These are phyloP conservation scores for Silene latifolia DNA, from an alignment of 148 eudicot species.

Conservation along the genomic window DNA sequence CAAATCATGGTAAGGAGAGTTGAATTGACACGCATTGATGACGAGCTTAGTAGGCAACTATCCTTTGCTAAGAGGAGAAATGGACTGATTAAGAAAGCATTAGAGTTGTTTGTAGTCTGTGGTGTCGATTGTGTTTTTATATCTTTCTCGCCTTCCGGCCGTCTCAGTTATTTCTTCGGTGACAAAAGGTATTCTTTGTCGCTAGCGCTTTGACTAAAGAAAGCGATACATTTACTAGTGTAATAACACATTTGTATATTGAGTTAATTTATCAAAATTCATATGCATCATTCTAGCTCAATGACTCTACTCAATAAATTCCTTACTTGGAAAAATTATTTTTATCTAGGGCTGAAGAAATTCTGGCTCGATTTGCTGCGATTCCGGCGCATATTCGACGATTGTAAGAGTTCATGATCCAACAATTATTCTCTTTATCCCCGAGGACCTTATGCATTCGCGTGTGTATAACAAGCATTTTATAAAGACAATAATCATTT, in stretches of 20 bases:
- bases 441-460: too few relatives aligned
- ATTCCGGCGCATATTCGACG: slow-evolving; percentile 15
- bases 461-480: too few relatives aligned
- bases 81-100: slow-evolving; percentile 35
- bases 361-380: slow-evolving; percentile 20
- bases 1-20: slow-evolving; percentile 14
- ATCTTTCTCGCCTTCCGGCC: slow-evolving; percentile 34
- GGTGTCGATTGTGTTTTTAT: slow-evolving; percentile 26
- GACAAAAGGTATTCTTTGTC: slow-evolving; percentile 24
- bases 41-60: slow-evolving; percentile 34
- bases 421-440: neutral
- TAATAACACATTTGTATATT: neutral
- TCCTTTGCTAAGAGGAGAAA: slow-evolving; percentile 39
- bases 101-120: slow-evolving; percentile 29
- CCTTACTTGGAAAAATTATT: too few relatives aligned
- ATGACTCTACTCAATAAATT: too few relatives aligned
- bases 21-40: slow-evolving; percentile 23
- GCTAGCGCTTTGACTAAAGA: too few relatives aligned
- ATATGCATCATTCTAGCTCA: neutral
- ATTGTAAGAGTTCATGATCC: slow-evolving; percentile 18
- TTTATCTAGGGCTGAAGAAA: slow-evolving; percentile 26
- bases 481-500: neutral
- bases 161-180: slow-evolving; percentile 30
- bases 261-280: neutral
- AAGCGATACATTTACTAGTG: neutral